Evolutionary conservation across 768 basidiomycete species (phyloP).

Genomic region (Epithele typhae): DNA sequence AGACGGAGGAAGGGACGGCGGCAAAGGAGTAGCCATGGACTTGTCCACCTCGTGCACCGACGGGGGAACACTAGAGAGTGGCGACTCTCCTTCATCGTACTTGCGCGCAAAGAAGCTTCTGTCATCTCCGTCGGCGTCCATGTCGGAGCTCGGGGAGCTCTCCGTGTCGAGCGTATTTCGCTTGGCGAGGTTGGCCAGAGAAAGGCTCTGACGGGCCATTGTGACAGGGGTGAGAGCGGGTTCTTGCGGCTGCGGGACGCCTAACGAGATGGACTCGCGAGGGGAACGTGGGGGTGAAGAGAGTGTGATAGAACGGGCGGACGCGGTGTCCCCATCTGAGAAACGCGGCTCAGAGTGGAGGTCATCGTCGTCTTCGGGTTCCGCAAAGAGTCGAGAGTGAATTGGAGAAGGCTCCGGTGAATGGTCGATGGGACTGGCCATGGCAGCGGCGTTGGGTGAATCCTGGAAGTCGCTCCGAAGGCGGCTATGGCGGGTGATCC

Average conservation of each 20-base stretch:
- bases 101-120: slow-evolving; percentile 45
- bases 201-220: slow-evolving; percentile 20
- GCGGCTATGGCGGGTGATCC: too few relatives aligned
- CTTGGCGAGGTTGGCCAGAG: slow-evolving; percentile 12
- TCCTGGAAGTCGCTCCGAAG: too few relatives aligned
- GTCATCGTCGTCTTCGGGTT: slow-evolving; percentile 18
- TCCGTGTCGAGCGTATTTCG: slow-evolving; percentile 41
- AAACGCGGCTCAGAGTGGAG: slow-evolving; percentile 15
- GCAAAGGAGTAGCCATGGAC: slow-evolving; percentile 19
- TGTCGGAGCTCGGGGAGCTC: slow-evolving; percentile 30
- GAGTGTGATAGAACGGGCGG: slow-evolving; percentile 72
- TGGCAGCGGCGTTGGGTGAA: too few relatives aligned
- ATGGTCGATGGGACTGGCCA: slow-evolving; percentile 15
- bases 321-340: slow-evolving; percentile 69
- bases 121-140: slow-evolving; percentile 41
- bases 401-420: slow-evolving; percentile 15
- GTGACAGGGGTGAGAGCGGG: slow-evolving; percentile 21
- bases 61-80: slow-evolving; percentile 47
- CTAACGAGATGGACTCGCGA: slow-evolving; percentile 23
- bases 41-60: slow-evolving; percentile 41
- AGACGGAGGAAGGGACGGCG: slow-evolving; percentile 9
- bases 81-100: slow-evolving; percentile 38
- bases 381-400: slow-evolving; percentile 20
- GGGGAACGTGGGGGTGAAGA: slow-evolving; percentile 60
- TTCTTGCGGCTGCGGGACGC: slow-evolving; percentile 8